Base-by-base conservation (phyloP, 2,329 filamentous ascomycete genomes). In the Verticillium isaacii region DNA sequence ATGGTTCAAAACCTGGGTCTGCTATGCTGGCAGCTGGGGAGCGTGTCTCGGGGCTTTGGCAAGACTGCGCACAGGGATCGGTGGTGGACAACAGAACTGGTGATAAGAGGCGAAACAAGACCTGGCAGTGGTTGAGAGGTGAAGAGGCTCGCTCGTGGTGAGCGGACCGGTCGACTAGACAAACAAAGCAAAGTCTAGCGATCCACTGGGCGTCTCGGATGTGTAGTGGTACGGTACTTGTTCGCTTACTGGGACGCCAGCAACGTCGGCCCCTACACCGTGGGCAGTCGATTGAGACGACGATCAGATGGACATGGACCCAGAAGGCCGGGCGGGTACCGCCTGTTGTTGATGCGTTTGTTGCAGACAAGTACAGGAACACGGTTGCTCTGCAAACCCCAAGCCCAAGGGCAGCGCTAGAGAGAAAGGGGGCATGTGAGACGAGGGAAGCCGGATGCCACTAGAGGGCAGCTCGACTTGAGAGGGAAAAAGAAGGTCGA, bases 401-500 rank as follows among this genome's bases (percentile, higher is more conserved):
- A 36, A 37, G 32, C 17, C 19, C 17, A 17, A 36, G 55, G 55
- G 32, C 56, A 39, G 15, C 57, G 57, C 57, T 58, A 58, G 57
- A 58, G 37, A 45, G 57, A 58, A 58, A 58, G 39, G 23, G 57
- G 57, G 57, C 37, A 58, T 58, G 57, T 39, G 19, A 58, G 57
- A 58, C 57, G 57, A 58, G 57, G n/a, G 34, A 25, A 29, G 29
- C 11, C 45, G 19, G 19, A 52, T 52, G 45, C 45, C 45, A 19
- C 45, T 52, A 52, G 12, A 52, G 45, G 45, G 45, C 45, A 41
- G n/a, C 41, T 50, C 41, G 23, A 15, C 3, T 45, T 41, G 14
- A 41, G 23, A 23, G 19, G 45, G 23, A 12, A 14, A 55, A 50
- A 12, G 55, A 62, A 32, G 36, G 37, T 17, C 19, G 39, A 36